Evolutionary conservation across 1,284 basidiomycete genomes (phyloP).

Genomic region (Apiotrichum porosum): DNA sequence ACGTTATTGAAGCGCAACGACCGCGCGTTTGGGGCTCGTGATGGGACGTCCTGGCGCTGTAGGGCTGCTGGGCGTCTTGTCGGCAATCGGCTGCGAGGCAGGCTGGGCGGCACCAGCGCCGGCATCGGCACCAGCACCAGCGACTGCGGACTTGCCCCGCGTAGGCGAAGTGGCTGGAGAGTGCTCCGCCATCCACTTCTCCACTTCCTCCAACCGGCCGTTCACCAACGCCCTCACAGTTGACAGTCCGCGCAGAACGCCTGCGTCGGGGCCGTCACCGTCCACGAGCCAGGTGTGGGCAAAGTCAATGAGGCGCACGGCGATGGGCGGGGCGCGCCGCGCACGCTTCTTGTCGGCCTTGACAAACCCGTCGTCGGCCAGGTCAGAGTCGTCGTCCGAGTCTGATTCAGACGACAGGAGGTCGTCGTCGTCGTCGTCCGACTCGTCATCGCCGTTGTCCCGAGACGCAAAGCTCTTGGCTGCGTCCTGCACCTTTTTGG

Average conservation of each 20-base stretch:
- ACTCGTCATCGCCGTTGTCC: slow-evolving; percentile 38
- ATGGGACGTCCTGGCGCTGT: too few relatives aligned
- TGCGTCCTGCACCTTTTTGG: slow-evolving; percentile 17
- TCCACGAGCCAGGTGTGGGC: slow-evolving; percentile 72
- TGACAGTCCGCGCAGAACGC: slow-evolving; percentile 66
- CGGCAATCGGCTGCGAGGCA: neutral
- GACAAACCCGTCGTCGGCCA: slow-evolving; percentile 20
- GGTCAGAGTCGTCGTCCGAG: slow-evolving; percentile 36
- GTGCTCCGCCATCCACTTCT: slow-evolving; percentile 3
- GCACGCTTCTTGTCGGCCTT: slow-evolving; percentile 41
- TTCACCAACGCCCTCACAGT: slow-evolving; percentile 61
- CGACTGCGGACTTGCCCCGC: too few relatives aligned
- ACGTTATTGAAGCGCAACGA: too few relatives aligned
- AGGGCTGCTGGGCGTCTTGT: neutral
- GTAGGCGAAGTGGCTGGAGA: neutral
- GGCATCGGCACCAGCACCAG: too few relatives aligned
- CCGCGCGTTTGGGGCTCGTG: too few relatives aligned
- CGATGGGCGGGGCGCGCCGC: slow-evolving; percentile 55
- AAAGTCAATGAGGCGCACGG: slow-evolving; percentile 84
- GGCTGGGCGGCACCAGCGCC: too few relatives aligned
- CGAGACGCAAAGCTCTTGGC: slow-evolving; percentile 14
- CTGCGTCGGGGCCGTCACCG: slow-evolving; percentile 72
- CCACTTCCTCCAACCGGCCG: slow-evolving; percentile 34
- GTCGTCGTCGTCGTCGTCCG: slow-evolving; percentile 23
- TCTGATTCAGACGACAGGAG: slow-evolving; percentile 40